Base-by-base conservation (phyloP, 345 rosid species). In the Gossypium sturtianum region DNA sequence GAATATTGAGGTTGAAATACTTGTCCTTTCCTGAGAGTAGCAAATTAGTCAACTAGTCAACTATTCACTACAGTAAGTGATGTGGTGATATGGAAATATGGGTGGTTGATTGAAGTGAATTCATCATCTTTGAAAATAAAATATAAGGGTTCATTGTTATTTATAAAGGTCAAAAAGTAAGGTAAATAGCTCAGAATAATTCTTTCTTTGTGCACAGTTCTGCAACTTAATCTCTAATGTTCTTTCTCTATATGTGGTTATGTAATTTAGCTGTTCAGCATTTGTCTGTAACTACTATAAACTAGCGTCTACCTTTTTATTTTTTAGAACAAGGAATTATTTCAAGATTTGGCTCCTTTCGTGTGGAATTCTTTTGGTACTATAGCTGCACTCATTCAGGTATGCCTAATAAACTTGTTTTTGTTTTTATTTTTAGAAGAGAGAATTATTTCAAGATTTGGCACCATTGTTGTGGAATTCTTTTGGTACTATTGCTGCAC, bases 281-380 rank as follows among this genome's bases (percentile, higher is more conserved):
- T 80, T 72, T 73, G 74, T 66, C 53, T 80, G 74, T 70, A 73
- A 58, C 83, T 60, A 67, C 84, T 71, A 69, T 69, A 69, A 81
- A 84, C 83, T 76, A 75, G 80, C 75, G 58, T 83, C 74, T 68
- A 66, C 70, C 79, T 85, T 85, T 73, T 77, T 76, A 68, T 10
- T 78, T 76, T 84, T 80, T 84, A 92, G 97, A 94, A 89, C 88
- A 89, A 97, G 84, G 98, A 94, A 77, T 78, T 92, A 76, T 93
- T 95, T 89, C 97, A 93, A 83, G 97, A 93, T 89, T 82, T 95
- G 91, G 99, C 98, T 67, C 99, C 98, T 74, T 84, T 95, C 72
- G 79, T 95, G 90, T 93, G 99, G 97, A 89, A 89, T 82, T 89
- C 97, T 73, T 88, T 88, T 83, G 97, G 97, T 78, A 88, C 92